Percentiles rank a stretch among this genome's conserved stretches.
phyloP scores from a whole-genome alignment of 352 stramenopile species.

The Nannochloropsis limnetica region DNA sequence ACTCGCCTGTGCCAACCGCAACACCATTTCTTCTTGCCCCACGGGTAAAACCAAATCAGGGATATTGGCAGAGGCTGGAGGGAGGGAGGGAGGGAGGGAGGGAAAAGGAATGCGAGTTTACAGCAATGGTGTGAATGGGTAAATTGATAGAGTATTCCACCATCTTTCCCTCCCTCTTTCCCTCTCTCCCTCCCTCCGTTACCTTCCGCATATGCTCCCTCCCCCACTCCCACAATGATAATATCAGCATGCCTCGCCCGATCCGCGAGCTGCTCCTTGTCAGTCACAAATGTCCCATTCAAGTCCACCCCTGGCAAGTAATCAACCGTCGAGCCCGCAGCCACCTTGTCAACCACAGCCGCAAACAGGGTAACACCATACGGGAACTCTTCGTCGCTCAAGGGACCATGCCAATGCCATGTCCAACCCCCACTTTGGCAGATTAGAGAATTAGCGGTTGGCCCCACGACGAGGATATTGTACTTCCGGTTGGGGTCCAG shows the following conservation, averaged over 20 bases:
- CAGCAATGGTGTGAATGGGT: too few species aligned
- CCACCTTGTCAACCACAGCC: neutral
- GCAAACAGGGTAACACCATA: neutral
- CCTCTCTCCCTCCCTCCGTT: too few species aligned
- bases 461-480: neutral
- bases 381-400: neutral
- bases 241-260: constrained; percentile 1
- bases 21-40: neutral
- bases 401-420: constrained; percentile 69
- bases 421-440: constrained; percentile 59
- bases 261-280: constrained; percentile 12
- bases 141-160: too few species aligned
- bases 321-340: neutral
- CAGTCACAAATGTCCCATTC: neutral
- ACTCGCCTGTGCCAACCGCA: constrained; percentile 51
- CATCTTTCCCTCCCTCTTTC: too few species aligned
- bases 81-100: too few species aligned
- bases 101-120: too few species aligned
- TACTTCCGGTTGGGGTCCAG: neutral
- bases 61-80: neutral
- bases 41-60: neutral
- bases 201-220: constrained; percentile 10
- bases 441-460: neutral
- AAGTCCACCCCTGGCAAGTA: constrained; percentile 17
- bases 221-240: neutral